Conservation (phyloP, 2,329 filamentous ascomycete species). For the Hypoxylon sp. region DNA sequence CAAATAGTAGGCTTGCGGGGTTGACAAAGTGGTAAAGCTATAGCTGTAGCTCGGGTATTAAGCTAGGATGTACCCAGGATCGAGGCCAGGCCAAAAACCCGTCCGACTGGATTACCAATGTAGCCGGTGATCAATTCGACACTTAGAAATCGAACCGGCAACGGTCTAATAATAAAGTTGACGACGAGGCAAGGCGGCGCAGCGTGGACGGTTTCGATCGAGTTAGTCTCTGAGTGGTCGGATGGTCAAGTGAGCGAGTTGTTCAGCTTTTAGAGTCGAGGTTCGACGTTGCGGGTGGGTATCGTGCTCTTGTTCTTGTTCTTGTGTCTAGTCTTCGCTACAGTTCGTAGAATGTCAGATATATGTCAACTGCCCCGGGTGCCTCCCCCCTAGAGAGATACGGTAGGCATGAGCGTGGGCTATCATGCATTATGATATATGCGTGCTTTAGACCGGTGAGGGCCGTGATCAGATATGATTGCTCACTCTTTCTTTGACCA, state of each 20-base stretch:
- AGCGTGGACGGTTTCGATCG: constrained; percentile 16
- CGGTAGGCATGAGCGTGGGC: constrained; percentile 16
- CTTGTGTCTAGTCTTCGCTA: constrained; percentile 3
- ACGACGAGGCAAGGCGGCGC: constrained; percentile 12
- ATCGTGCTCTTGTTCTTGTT: constrained; percentile 14
- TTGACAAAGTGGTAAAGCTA: constrained; percentile 7
- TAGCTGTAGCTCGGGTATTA: background rate
- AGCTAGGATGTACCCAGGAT: background rate
- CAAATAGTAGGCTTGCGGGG: constrained; percentile 35
- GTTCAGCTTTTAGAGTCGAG: constrained; percentile 14
- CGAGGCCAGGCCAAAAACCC: constrained; percentile 8
- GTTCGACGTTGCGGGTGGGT: constrained; percentile 25
- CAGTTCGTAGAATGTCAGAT: constrained; percentile 29
- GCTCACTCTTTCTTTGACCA: constrained; percentile 18
- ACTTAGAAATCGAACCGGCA: constrained; percentile 15
- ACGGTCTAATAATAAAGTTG: constrained; percentile 16
- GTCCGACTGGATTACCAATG: background rate
- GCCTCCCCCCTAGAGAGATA: too few relatives aligned
- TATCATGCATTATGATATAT: constrained; percentile 9
- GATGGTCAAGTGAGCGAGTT: constrained; percentile 24
- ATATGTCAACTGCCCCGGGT: too few relatives aligned
- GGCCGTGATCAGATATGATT: constrained; percentile 15
- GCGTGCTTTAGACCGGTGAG: constrained; percentile 7
- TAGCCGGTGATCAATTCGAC: background rate
- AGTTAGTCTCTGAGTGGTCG: constrained; percentile 24